These are phyloP conservation scores for Penicillium sp. DNA, from an alignment of 2,329 filamentous ascomycete species.

Conservation along the genomic window DNA sequence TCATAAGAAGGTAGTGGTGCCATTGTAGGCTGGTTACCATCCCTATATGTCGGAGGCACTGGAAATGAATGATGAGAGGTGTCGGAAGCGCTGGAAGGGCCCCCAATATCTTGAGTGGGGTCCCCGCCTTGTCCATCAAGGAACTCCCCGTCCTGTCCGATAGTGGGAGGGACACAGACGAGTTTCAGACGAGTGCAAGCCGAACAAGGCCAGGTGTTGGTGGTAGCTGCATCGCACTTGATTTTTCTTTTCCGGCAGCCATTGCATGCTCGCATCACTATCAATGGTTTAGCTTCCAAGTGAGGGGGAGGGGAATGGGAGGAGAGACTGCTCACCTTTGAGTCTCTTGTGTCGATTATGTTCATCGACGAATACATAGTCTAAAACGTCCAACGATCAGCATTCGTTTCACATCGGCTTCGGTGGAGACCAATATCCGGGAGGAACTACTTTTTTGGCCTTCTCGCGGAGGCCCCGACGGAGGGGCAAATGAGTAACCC, in stretches of 20 bases:
- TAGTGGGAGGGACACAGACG: constrained; percentile 87
- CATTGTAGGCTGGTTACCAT: constrained; percentile 57
- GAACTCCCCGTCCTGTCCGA: constrained; percentile 68
- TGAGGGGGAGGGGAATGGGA: background rate
- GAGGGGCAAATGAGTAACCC: constrained; percentile 75
- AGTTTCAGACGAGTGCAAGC: constrained; percentile 91
- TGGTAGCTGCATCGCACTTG: constrained; percentile 95
- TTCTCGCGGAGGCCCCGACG: constrained; percentile 67
- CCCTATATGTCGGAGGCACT: constrained; percentile 51
- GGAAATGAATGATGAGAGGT: constrained; percentile 58
- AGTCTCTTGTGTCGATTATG: constrained; percentile 97
- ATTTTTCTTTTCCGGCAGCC: constrained; percentile 95
- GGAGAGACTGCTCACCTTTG: constrained; percentile 67
- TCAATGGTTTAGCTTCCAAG: constrained; percentile 14
- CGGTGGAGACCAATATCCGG: constrained; percentile 2
- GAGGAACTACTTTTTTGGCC: constrained; percentile 77
- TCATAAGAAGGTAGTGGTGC: constrained; percentile 50
- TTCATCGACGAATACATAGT: constrained; percentile 99
- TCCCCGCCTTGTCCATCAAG: constrained; percentile 34
- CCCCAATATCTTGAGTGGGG: constrained; percentile 25
- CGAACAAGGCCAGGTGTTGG: constrained; percentile 96
- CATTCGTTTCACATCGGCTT: constrained; percentile 2
- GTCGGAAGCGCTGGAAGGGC: constrained; percentile 47
- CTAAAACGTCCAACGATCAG: constrained; percentile 50
- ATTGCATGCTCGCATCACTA: constrained; percentile 97